phyloP scores from a whole-genome alignment of 495 filamentous ascomycete species.

The Xanthoparmelia taractica region DNA sequence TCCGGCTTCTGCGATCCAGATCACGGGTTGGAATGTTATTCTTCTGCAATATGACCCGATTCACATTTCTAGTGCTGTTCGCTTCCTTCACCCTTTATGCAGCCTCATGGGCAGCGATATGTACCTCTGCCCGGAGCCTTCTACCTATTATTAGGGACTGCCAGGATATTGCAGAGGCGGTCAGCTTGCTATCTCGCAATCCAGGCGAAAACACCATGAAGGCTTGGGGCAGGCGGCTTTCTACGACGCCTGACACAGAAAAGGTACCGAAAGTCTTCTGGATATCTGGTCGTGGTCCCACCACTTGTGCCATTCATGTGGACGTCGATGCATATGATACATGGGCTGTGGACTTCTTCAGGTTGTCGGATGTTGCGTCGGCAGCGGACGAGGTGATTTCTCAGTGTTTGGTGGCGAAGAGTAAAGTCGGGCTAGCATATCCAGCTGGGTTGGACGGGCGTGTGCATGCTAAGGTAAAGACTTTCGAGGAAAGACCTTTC shows the following conservation, averaged over 20 bases:
- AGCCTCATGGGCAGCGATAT: neutral
- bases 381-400: neutral
- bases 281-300: slow-evolving; percentile 4
- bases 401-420: neutral
- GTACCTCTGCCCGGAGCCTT: neutral
- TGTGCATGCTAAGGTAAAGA: slow-evolving; percentile 2
- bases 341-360: neutral
- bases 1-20: neutral
- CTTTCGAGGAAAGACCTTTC: neutral
- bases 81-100: neutral
- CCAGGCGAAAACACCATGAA: neutral
- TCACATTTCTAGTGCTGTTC: neutral
- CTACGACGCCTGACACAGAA: neutral
- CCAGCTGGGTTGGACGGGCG: neutral
- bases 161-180: neutral
- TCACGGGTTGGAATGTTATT: neutral
- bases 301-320: slow-evolving; percentile 1
- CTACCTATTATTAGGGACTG: neutral
- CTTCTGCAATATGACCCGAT: neutral
- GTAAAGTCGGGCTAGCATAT: neutral
- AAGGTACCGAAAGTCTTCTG: slow-evolving; percentile 5
- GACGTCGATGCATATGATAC: slow-evolving; percentile 1
- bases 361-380: neutral
- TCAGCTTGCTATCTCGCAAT: neutral
- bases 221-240: slow-evolving; percentile 1